A percentile compares a stretch with the other conserved stretches of the same genome.
These are phyloP conservation scores for Tolypocladium cylindrosporum DNA, from an alignment of 2,329 filamentous ascomycete species.

Conservation along the genomic window DNA sequence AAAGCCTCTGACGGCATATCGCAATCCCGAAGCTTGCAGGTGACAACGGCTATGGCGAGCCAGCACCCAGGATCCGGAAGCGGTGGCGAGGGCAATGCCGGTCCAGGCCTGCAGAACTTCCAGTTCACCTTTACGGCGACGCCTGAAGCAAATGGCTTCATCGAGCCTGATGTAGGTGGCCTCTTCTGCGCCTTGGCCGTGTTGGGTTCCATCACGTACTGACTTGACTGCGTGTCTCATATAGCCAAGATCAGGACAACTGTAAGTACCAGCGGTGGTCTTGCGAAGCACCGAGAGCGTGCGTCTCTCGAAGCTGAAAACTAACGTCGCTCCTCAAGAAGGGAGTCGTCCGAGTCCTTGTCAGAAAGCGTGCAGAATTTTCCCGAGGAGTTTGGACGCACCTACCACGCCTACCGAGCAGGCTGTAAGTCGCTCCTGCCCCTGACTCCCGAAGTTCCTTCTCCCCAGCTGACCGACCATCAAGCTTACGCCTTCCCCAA, in stretches of 20 bases:
- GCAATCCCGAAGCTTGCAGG: background rate
- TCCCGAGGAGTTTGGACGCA: constrained; percentile 33
- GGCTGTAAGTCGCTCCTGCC: constrained; percentile 27
- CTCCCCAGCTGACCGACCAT: background rate
- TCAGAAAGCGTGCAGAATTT: constrained; percentile 31
- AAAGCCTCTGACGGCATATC: background rate
- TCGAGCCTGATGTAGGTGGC: constrained; percentile 22
- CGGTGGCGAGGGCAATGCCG: background rate
- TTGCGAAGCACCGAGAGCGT: background rate
- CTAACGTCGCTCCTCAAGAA: constrained; percentile 3
- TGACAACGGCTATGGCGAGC: background rate
- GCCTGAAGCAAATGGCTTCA: constrained; percentile 17
- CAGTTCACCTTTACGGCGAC: constrained; percentile 23
- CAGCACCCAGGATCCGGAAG: background rate
- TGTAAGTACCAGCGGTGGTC: constrained; percentile 9
- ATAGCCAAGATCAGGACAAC: constrained; percentile 12
- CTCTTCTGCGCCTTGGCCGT: background rate
- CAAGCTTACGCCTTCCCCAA: constrained; percentile 37
- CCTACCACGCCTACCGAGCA: constrained; percentile 36
- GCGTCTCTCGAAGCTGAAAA: too few relatives aligned
- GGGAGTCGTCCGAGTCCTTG: constrained; percentile 23
- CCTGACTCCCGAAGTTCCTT: too few relatives aligned
- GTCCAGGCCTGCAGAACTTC: constrained; percentile 6
- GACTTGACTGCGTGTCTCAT: constrained; percentile 5
- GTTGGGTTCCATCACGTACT: constrained; percentile 3